Evolutionary conservation across 768 basidiomycete genomes (phyloP).

Genomic region (Psilocybe sp.): DNA sequence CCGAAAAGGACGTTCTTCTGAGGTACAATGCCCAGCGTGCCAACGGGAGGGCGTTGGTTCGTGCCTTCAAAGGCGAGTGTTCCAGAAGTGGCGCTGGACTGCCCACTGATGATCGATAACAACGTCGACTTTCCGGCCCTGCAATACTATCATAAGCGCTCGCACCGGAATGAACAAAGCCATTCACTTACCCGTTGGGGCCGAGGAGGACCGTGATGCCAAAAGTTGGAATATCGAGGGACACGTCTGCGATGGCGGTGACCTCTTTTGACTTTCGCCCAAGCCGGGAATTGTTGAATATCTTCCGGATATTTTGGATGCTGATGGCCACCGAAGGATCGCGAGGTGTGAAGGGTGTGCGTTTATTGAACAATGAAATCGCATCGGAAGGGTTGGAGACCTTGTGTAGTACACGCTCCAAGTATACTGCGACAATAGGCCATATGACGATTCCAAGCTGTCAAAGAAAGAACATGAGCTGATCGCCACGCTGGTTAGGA

Average conservation of each 20-base stretch:
- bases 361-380: not conserved
- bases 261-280: slow-evolving; percentile 41
- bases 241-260: slow-evolving; percentile 64
- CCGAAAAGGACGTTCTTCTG: slow-evolving; percentile 84
- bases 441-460: slow-evolving; percentile 73
- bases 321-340: slow-evolving; percentile 55
- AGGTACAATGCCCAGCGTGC: slow-evolving; percentile 73
- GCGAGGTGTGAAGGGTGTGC: slow-evolving; percentile 7
- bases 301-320: slow-evolving; percentile 56
- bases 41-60: slow-evolving; percentile 50
- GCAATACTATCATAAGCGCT: not conserved
- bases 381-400: slow-evolving; percentile 34
- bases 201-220: slow-evolving; percentile 78
- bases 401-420: slow-evolving; percentile 62
- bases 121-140: slow-evolving; percentile 79
- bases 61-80: slow-evolving; percentile 58
- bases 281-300: slow-evolving; percentile 50
- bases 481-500: not conserved
- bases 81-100: slow-evolving; percentile 60
- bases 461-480: not conserved
- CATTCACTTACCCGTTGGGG: slow-evolving; percentile 53
- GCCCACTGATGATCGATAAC: slow-evolving; percentile 63
- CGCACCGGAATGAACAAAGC: not conserved
- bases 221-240: slow-evolving; percentile 63
- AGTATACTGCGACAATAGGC: slow-evolving; percentile 62